These are phyloP conservation scores for Trichosporon coremiiforme DNA, from an alignment of 1,284 basidiomycete species.

Conservation along the genomic window DNA sequence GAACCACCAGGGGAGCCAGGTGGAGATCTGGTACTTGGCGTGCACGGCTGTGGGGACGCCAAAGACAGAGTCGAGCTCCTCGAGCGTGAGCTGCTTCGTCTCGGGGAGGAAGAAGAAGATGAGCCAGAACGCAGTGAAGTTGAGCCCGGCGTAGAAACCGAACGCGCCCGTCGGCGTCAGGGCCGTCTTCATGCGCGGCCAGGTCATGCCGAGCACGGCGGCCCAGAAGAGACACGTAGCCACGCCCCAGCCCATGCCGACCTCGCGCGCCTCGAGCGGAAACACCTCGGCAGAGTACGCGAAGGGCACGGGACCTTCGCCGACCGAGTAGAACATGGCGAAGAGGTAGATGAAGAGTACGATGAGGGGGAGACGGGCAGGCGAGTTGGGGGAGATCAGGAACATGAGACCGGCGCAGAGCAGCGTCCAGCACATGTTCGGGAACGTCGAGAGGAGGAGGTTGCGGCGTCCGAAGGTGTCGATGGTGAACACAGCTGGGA, in stretches of 20 bases:
- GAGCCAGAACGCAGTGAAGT: conserved; percentile 40
- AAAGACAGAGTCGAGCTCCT: conserved; percentile 51
- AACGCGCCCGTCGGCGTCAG: conserved; percentile 69
- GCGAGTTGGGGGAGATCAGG: conserved; percentile 51
- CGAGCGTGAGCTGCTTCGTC: conserved; percentile 43
- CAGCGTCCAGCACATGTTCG: conserved; percentile 52
- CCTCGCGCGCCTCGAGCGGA: conserved; percentile 58
- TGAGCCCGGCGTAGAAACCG: conserved; percentile 47
- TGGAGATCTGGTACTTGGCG: conserved; percentile 39
- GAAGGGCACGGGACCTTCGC: conserved; percentile 75
- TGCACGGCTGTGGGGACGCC: conserved; percentile 38
- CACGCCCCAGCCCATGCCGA: conserved; percentile 61
- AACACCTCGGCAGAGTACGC: conserved; percentile 61
- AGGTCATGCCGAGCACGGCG: conserved; percentile 52
- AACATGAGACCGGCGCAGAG: conserved; percentile 54
- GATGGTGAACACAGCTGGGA: conserved; percentile 64
- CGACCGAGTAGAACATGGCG: conserved; percentile 54
- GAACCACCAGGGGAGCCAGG: conserved; percentile 37
- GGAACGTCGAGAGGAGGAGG: conserved; percentile 66
- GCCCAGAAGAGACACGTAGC: conserved; percentile 41
- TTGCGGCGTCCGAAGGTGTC: conserved; percentile 70
- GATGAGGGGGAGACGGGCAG: conserved; percentile 61
- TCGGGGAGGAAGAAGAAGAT: conserved; percentile 47
- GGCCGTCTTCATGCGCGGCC: conserved; percentile 66
- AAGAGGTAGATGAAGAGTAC: conserved; percentile 64